Evolutionary conservation across 495 filamentous ascomycete species (phyloP), one percentile per base, ranked within the genome.

Genomic region (Chaetomidium leptoderma): DNA sequence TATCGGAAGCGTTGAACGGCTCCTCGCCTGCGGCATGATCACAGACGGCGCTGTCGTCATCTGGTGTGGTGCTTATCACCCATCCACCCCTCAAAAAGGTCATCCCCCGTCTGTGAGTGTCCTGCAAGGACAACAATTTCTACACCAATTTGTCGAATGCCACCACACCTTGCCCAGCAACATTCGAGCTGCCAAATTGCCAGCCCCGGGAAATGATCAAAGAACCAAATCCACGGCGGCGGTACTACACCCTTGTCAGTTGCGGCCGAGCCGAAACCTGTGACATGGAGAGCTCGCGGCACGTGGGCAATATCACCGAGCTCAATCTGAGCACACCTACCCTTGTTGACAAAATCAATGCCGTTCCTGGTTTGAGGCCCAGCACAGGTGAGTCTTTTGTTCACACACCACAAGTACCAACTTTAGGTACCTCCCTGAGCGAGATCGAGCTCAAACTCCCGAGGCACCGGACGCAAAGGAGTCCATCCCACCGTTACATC

Each of bases 331-430:
- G 68, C 62, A 67, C 70, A 51, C 65, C 69, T 43, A 66, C 70
- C 44, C 68, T 76, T 50, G 70, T 74, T 44, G 73, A 78, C 68
- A 74, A 66, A 63, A 74, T 78, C 65, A 75, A 77, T 53, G 66
- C 71, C 23, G 71, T 79, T 39, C 76, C 75, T n/a, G 76, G 72
- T 47, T 60, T 79, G 52, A 79, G 73, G 60, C 77, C 76, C 24
- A 79, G 76, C 45, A 69, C 76, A 53, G 76, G 76, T 79, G 53
- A 76, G 76, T 70, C 26, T 59, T 42, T 30, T 39, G 56, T 54
- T 24, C 59, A 0, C 23, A n/a, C n/a, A n/a, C n/a, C n/a, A n/a
- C n/a, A n/a, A n/a, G n/a, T n/a, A n/a, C n/a, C n/a, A n/a, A n/a
- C n/a, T n/a, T n/a, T n/a, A n/a, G n/a, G n/a, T n/a, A n/a, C n/a